These are phyloP conservation scores for Xylaria longipes DNA, from an alignment of 495 filamentous ascomycete species.

Conservation along the genomic window DNA sequence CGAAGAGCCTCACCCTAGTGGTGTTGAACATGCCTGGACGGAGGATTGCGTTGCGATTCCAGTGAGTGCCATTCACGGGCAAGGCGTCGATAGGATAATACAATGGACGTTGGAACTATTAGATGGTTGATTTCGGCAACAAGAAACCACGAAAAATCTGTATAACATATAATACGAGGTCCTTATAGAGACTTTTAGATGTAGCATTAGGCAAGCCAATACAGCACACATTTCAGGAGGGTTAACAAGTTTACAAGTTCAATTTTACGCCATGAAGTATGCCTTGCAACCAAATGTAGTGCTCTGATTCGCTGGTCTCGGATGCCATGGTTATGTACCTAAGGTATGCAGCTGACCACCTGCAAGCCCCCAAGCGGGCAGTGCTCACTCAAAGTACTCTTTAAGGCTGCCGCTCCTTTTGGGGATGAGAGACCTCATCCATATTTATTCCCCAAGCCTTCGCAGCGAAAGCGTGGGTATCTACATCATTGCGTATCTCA, in stretches of 20 bases:
- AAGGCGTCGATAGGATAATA: slow-evolving; percentile 81
- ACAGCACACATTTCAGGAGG: background rate
- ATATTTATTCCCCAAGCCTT: background rate
- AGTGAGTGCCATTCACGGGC: slow-evolving; percentile 83
- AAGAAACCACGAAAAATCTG: background rate
- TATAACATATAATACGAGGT: background rate
- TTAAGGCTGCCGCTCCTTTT: background rate
- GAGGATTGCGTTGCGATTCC: slow-evolving; percentile 73
- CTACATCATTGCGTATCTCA: background rate
- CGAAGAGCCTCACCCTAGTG: slow-evolving; percentile 70
- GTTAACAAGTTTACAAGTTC: background rate
- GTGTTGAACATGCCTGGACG: slow-evolving; percentile 70
- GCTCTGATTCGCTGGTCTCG: background rate
- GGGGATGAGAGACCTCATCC: background rate
- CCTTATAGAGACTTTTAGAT: background rate
- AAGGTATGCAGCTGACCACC: background rate
- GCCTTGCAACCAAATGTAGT: background rate
- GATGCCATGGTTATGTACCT: background rate
- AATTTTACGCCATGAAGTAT: background rate
- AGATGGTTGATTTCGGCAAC: slow-evolving; percentile 45
- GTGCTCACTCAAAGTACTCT: background rate
- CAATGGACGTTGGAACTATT: slow-evolving; percentile 78
- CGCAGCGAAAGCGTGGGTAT: background rate
- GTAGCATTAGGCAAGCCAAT: slow-evolving; percentile 1
- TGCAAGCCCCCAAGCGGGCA: background rate